Percentiles rank a stretch among this genome's conserved stretches.
phyloP scores from a whole-genome alignment of 306 rosid genomes.

The Cucumis hystrix region DNA sequence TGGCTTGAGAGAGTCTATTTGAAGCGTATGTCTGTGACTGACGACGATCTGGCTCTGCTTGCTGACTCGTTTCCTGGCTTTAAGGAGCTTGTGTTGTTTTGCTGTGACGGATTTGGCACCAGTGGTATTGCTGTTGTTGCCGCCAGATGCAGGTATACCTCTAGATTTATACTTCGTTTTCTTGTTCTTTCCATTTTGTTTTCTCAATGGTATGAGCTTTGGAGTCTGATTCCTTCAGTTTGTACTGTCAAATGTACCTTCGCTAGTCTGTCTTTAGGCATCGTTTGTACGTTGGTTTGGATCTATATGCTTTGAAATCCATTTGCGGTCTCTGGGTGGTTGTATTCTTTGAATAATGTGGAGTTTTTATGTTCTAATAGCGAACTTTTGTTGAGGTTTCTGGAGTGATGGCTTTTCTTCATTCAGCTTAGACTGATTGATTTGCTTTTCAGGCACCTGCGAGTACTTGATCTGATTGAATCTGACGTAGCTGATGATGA shows the following conservation, averaged over 20 bases:
- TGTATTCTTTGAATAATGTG: background rate
- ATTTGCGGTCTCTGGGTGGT: background rate
- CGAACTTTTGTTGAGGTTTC: background rate
- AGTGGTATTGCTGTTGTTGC: conserved; percentile 53
- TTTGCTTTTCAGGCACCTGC: conserved; percentile 37
- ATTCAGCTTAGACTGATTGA: background rate
- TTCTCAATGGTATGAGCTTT: background rate
- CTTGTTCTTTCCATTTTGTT: background rate
- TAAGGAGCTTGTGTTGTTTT: conserved; percentile 59
- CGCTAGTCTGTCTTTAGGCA: background rate
- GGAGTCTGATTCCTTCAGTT: background rate
- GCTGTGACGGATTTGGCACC: conserved; percentile 76
- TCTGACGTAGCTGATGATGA: conserved; percentile 45
- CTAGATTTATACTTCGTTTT: background rate
- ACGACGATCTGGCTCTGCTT: conserved; percentile 39
- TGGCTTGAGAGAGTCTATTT: conserved; percentile 68
- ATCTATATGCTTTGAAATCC: background rate
- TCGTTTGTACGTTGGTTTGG: background rate
- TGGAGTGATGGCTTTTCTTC: background rate
- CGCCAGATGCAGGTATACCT: conserved; percentile 49
- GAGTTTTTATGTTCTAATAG: background rate
- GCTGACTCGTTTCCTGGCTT: conserved; percentile 43
- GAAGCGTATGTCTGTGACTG: conserved; percentile 64
- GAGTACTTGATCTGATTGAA: conserved; percentile 73
- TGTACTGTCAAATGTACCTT: background rate